Percentiles rank a stretch among this genome's conserved stretches.
phyloP scores from a whole-genome alignment of 2,329 filamentous ascomycete genomes.

The Alternaria panax region DNA sequence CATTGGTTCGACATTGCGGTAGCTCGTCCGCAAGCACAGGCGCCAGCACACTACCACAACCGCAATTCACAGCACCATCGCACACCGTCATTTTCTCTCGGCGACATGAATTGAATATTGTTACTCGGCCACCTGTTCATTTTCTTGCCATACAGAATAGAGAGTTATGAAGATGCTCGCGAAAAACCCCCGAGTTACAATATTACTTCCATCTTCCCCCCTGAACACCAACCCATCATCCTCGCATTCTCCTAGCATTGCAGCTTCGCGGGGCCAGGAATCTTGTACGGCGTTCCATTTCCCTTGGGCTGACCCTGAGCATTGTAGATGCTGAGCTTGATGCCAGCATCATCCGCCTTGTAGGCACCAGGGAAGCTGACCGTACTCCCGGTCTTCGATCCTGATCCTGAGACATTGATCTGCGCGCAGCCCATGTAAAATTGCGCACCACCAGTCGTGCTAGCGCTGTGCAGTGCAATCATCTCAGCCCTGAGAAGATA shows the following conservation, averaged over 20 bases:
- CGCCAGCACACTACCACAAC: neutral
- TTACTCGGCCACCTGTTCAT: neutral
- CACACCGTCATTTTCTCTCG: neutral
- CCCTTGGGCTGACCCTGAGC: constrained; percentile 28
- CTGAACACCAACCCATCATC: neutral
- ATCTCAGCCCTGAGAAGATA: constrained; percentile 56
- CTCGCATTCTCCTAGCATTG: constrained; percentile 50
- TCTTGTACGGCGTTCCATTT: constrained; percentile 52
- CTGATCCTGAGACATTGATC: constrained; percentile 42
- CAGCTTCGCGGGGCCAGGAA: constrained; percentile 60
- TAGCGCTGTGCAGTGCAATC: constrained; percentile 54
- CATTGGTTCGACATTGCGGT: neutral
- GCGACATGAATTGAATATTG: neutral
- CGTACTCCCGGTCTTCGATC: constrained; percentile 26
- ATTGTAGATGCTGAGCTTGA: constrained; percentile 43
- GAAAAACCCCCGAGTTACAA: neutral
- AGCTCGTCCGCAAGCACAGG: neutral
- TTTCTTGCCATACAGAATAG: neutral
- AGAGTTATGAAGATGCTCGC: neutral
- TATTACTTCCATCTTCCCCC: neutral
- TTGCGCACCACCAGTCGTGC: constrained; percentile 48
- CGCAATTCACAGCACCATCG: neutral
- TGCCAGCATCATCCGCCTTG: constrained; percentile 38
- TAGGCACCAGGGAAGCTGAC: constrained; percentile 51
- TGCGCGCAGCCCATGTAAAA: constrained; percentile 53